Evolutionary conservation across 305 asterid species (phyloP).

Genomic region (Fraxinus ornus): DNA sequence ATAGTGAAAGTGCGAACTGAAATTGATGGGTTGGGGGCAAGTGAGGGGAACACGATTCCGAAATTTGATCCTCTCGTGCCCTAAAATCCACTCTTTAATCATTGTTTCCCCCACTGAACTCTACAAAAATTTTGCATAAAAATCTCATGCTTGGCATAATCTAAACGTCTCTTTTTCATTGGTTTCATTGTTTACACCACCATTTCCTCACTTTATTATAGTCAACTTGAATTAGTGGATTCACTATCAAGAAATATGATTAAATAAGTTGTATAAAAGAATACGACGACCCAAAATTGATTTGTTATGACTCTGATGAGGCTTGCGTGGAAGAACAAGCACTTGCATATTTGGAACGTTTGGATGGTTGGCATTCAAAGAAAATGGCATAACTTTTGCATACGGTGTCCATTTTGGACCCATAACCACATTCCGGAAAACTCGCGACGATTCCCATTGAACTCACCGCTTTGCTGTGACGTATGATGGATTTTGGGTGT

Average conservation of each 20-base stretch:
- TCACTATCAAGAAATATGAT: constrained; percentile 12
- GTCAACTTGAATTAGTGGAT: constrained; percentile 16
- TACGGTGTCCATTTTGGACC: too few relatives aligned
- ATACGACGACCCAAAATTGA: background rate
- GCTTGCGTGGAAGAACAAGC: too few relatives aligned
- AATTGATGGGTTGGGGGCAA: background rate
- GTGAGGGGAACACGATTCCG: constrained; percentile 44
- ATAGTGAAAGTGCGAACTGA: background rate
- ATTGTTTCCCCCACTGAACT: constrained; percentile 40
- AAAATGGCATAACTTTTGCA: too few relatives aligned
- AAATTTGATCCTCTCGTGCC: constrained; percentile 44
- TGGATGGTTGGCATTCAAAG: too few relatives aligned
- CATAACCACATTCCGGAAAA: too few relatives aligned
- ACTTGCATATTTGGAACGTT: too few relatives aligned
- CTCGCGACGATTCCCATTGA: too few relatives aligned
- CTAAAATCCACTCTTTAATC: constrained; percentile 36
- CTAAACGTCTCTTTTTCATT: constrained; percentile 8
- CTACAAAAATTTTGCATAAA: background rate
- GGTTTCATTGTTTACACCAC: constrained; percentile 17
- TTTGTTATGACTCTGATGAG: background rate
- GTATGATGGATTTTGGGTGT: too few relatives aligned
- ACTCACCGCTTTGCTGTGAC: too few relatives aligned
- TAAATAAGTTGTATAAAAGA: background rate
- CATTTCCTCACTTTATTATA: constrained; percentile 15
- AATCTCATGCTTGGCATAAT: constrained; percentile 19